A percentile compares a stretch with the other conserved stretches of the same genome.
These are phyloP conservation scores for Xylaria sp. DNA, from an alignment of 2,329 filamentous ascomycete genomes.

Conservation along the genomic window DNA sequence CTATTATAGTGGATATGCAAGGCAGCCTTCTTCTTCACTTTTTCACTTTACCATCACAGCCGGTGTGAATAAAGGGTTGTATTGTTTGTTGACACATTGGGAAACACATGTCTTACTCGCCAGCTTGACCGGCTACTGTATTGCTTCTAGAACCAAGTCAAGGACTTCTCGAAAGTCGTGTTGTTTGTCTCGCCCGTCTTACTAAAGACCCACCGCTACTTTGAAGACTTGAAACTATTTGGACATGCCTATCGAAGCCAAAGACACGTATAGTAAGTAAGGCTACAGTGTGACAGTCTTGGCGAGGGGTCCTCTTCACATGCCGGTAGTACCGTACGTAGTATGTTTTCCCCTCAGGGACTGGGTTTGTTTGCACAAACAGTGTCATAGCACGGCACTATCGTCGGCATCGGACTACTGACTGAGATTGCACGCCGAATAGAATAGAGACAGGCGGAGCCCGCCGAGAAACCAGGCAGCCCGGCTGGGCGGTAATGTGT, in stretches of 20 bases:
- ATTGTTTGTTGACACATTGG: slow-evolving; percentile 12
- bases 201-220: slow-evolving; percentile 26
- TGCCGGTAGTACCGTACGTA: neutral
- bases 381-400: neutral
- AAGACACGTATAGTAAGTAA: slow-evolving; percentile 25
- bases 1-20: slow-evolving; percentile 18
- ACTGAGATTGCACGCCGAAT: slow-evolving; percentile 15
- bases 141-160: slow-evolving; percentile 18
- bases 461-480: slow-evolving; percentile 9
- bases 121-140: slow-evolving; percentile 11
- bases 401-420: neutral
- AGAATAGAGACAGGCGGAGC: slow-evolving; percentile 24
- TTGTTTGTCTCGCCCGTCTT: slow-evolving; percentile 21
- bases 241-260: slow-evolving; percentile 17
- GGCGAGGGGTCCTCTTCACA: neutral
- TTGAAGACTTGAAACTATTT: slow-evolving; percentile 9
- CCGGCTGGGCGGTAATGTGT: slow-evolving; percentile 28
- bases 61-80: slow-evolving; percentile 15
- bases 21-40: slow-evolving; percentile 22
- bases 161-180: slow-evolving; percentile 35
- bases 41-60: neutral
- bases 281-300: neutral
- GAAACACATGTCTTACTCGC: slow-evolving; percentile 16
- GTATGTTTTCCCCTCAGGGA: neutral
- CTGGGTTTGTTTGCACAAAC: neutral